Conservation (phyloP, 2,329 filamentous ascomycete species). For the Biscogniauxia mediterranea region DNA sequence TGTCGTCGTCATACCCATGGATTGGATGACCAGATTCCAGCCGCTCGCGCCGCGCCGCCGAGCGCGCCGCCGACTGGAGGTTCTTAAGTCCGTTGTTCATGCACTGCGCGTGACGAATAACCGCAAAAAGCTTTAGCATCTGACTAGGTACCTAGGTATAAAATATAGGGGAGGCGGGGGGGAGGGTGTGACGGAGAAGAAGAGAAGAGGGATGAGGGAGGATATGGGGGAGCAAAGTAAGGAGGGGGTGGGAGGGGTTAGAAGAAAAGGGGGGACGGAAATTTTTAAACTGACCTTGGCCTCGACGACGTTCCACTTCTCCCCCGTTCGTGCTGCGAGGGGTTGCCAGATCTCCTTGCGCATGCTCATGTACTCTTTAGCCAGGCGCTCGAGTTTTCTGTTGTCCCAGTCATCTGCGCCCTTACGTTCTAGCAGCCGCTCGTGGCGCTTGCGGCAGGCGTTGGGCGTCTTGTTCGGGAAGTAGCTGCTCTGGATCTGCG, state of each 20-base stretch:
- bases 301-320: constrained; percentile 75
- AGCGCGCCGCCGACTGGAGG: constrained; percentile 67
- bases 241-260: too few species aligned
- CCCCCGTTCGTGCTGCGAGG: constrained; percentile 71
- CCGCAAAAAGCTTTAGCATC: not conserved
- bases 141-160: too few species aligned
- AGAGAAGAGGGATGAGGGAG: not conserved
- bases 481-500: constrained; percentile 71
- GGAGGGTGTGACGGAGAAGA: not conserved
- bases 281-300: constrained; percentile 49
- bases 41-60: constrained; percentile 64
- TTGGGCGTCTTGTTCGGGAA: constrained; percentile 79
- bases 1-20: constrained; percentile 65
- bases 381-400: constrained; percentile 70
- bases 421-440: constrained; percentile 75
- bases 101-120: constrained; percentile 52
- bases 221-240: too few species aligned
- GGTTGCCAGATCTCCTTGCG: constrained; percentile 79
- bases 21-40: constrained; percentile 46
- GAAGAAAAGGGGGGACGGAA: not conserved
- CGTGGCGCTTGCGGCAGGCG: constrained; percentile 86
- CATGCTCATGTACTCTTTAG: constrained; percentile 75
- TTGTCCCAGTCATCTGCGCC: constrained; percentile 77
- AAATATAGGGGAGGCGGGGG: not conserved
- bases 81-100: constrained; percentile 84